These are phyloP conservation scores for Acanthochlamys bracteata DNA, from an alignment of 106 monocot genomes.

Conservation along the genomic window DNA sequence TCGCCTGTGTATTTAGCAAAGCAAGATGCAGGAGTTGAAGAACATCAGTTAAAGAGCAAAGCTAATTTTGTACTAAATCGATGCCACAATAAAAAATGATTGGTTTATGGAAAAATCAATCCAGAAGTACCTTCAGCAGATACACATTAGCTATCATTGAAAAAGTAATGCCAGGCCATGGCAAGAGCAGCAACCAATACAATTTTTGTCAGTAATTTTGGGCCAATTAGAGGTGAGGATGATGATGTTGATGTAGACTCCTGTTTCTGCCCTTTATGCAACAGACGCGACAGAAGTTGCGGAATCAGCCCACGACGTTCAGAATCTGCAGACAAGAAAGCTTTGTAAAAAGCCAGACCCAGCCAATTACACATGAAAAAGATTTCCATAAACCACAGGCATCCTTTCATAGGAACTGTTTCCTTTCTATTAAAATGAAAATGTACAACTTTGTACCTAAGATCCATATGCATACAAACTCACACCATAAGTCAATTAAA, in stretches of 20 bases:
- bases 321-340: slow-evolving; percentile 34
- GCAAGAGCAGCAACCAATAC: slow-evolving; percentile 38
- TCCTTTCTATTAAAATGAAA: not conserved
- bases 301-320: slow-evolving; percentile 33
- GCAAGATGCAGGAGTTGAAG: too few relatives aligned
- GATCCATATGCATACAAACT: not conserved
- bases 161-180: slow-evolving; percentile 46
- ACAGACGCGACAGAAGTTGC: slow-evolving; percentile 31
- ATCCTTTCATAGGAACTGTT: not conserved
- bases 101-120: too few relatives aligned
- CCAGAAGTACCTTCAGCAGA: too few relatives aligned
- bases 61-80: too few relatives aligned
- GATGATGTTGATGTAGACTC: slow-evolving; percentile 12
- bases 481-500: not conserved
- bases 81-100: too few relatives aligned
- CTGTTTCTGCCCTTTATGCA: slow-evolving; percentile 30
- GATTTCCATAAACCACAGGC: not conserved
- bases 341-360: too few relatives aligned
- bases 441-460: not conserved
- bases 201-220: slow-evolving; percentile 39
- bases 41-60: too few relatives aligned
- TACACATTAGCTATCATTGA: slow-evolving; percentile 1
- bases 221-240: slow-evolving; percentile 17
- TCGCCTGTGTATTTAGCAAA: too few relatives aligned
- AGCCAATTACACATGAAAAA: not conserved